Evolutionary conservation across 2,329 filamentous ascomycete species (phyloP), one percentile per base, ranked within the genome.

Genomic region (Calonectria leucothoes): DNA sequence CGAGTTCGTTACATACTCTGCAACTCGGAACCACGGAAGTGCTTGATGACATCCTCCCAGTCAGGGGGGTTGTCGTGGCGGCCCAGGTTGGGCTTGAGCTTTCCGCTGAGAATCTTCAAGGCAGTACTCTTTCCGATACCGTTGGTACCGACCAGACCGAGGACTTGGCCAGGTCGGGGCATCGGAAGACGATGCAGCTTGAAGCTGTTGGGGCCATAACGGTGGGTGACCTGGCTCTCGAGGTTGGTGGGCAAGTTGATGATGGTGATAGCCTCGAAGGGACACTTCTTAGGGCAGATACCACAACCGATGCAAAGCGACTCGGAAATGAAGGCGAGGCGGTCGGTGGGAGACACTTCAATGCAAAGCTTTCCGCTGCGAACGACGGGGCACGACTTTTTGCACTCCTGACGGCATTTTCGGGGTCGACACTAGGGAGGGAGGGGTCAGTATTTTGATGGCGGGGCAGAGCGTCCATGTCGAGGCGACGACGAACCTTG

Each of bases 121-220:
- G 97, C 97, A n/a, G 97, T 99, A 88, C 95, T 98, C 92, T 99
- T 99, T 87, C 97, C 97, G 82, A 98, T 99, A 95, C 97, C 97
- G 92, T 99, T 99, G 81, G 97, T 98, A 85, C 97, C 97, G 55
- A 99, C 97, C 66, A 99, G 91, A 89, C 97, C 97, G 71, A 99
- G 88, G 35, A 99, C 97, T 84, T 98, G 95, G 75, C 97, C 97
- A 37, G 97, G 96, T 74, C 97, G 93, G 76, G 97, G 97, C 91
- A 96, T 98, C 71, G 97, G 97, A 82, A 98, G 90, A 81, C 97
- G 93, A 87, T 99, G 97, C 79, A 99, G 92, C 91, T 99, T 99
- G 92, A 99, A 99, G 88, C 96, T 98, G 91, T 99, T 99, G 85
- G 97, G 96, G 69, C 96, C 98, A 89, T 99, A 99, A 84, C 97